Conservation (phyloP, 139 green algal genomes). For the Micromonas pusilla region DNA sequence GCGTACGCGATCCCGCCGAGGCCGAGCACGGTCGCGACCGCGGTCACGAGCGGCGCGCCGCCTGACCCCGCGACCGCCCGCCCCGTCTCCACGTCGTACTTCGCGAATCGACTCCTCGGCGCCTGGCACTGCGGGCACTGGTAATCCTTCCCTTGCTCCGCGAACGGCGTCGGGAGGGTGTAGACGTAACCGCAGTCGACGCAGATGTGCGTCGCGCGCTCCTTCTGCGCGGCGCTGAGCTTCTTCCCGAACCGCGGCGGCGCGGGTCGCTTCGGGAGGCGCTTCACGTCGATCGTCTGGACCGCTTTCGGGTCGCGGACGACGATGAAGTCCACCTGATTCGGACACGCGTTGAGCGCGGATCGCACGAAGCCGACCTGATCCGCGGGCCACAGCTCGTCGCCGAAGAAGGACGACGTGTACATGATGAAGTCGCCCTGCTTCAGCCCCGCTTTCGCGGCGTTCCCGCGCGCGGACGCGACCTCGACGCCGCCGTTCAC, state of each 20-base stretch:
- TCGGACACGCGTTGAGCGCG: constrained; percentile 40
- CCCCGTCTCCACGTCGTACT: constrained; percentile 76
- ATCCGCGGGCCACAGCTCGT: constrained; percentile 89
- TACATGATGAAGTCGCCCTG: constrained; percentile 47
- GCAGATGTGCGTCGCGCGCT: constrained; percentile 90
- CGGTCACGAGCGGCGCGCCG: constrained; percentile 15
- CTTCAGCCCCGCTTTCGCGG: constrained; percentile 81
- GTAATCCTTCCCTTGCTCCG: constrained; percentile 48
- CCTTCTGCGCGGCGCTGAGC: constrained; percentile 73
- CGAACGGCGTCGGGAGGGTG: constrained; percentile 51
- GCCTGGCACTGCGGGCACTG: constrained; percentile 85
- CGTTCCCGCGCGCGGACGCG: constrained; percentile 62
- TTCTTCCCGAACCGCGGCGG: constrained; percentile 83
- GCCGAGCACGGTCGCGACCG: constrained; percentile 16
- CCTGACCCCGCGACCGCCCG: constrained; percentile 31
- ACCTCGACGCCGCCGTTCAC: constrained; percentile 22
- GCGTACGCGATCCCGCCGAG: constrained; percentile 14
- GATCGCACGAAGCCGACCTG: constrained; percentile 51
- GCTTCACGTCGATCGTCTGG: constrained; percentile 73
- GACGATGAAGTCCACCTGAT: constrained; percentile 26
- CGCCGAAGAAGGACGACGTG: constrained; percentile 87
- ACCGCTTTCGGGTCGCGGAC: neutral
- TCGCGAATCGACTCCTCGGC: constrained; percentile 83
- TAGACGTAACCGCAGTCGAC: constrained; percentile 90
- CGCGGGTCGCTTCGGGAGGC: constrained; percentile 81